Conservation (phyloP, 805 yeast genomes). For the Cyberlindnera bimundalis region DNA sequence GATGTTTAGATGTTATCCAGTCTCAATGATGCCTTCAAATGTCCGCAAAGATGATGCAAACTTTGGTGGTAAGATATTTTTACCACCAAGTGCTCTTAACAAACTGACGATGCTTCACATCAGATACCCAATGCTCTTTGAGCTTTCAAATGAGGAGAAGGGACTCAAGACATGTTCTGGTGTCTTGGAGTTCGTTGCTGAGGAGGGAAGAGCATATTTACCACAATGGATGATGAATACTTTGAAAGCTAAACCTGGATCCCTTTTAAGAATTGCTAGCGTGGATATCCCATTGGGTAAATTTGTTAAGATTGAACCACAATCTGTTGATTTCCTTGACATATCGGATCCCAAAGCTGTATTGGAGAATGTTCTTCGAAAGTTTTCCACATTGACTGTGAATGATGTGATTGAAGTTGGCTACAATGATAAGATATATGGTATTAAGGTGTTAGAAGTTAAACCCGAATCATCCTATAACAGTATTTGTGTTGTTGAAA, state of each 20-base stretch:
- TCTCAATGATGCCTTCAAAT: constrained; percentile 75
- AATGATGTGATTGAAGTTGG: constrained; percentile 80
- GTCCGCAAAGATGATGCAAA: constrained; percentile 74
- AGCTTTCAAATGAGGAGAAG: constrained; percentile 64
- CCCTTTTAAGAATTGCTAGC: constrained; percentile 69
- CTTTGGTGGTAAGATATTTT: constrained; percentile 91
- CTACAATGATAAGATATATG: constrained; percentile 76
- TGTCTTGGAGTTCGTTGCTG: constrained; percentile 93
- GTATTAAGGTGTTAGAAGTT: constrained; percentile 80
- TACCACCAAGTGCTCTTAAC: constrained; percentile 90
- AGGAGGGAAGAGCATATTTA: constrained; percentile 90
- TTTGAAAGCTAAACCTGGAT: constrained; percentile 68
- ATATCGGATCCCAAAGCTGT: constrained; percentile 97
- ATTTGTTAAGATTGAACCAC: constrained; percentile 94
- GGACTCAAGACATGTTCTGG: constrained; percentile 77
- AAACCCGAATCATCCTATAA: constrained; percentile 65
- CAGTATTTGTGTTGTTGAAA: constrained; percentile 92
- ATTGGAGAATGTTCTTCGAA: constrained; percentile 84
- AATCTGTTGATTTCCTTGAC: constrained; percentile 86
- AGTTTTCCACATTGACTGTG: constrained; percentile 82
- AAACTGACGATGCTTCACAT: constrained; percentile 87
- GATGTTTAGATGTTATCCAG: constrained; percentile 88
- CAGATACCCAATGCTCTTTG: constrained; percentile 94
- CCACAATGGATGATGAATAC: constrained; percentile 97
- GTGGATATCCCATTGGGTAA: constrained; percentile 82